Conservation (phyloP, 2,329 filamentous ascomycete genomes). For the Colletotrichum scovillei region DNA sequence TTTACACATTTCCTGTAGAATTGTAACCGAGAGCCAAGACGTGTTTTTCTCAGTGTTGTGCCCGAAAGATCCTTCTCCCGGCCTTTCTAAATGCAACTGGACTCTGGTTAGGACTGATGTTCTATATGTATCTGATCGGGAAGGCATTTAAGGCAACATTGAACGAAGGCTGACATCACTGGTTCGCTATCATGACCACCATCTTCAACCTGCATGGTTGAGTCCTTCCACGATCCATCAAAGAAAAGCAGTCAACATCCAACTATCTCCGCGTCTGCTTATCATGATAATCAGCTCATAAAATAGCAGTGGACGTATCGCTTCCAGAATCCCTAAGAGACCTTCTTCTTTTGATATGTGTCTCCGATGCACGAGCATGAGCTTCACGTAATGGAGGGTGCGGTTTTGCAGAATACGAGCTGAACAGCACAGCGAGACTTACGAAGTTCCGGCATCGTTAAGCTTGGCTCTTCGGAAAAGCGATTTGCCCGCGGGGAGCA, state of each 20-base stretch:
- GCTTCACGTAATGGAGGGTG: background rate
- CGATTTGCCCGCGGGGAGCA: background rate
- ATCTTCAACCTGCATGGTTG: background rate
- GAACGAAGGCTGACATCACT: background rate
- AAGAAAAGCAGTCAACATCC: background rate
- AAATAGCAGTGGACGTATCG: background rate
- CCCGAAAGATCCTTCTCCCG: background rate
- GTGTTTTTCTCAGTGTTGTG: background rate
- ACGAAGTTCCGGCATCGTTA: background rate
- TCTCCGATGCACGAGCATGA: conserved; percentile 4
- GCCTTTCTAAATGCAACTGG: background rate
- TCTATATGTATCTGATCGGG: background rate
- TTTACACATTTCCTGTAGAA: background rate
- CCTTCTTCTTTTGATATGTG: conserved; percentile 10
- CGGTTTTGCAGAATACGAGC: background rate
- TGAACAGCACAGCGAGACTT: background rate
- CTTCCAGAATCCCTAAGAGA: background rate
- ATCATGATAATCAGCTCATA: background rate
- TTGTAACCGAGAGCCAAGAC: background rate
- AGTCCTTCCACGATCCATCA: background rate
- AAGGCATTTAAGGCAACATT: background rate
- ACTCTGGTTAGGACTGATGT: background rate
- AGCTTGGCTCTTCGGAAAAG: conserved; percentile 11
- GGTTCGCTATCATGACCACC: background rate
- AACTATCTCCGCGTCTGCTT: background rate